These are phyloP conservation scores for Quercus glauca DNA, from an alignment of 306 rosid species.

Conservation along the genomic window DNA sequence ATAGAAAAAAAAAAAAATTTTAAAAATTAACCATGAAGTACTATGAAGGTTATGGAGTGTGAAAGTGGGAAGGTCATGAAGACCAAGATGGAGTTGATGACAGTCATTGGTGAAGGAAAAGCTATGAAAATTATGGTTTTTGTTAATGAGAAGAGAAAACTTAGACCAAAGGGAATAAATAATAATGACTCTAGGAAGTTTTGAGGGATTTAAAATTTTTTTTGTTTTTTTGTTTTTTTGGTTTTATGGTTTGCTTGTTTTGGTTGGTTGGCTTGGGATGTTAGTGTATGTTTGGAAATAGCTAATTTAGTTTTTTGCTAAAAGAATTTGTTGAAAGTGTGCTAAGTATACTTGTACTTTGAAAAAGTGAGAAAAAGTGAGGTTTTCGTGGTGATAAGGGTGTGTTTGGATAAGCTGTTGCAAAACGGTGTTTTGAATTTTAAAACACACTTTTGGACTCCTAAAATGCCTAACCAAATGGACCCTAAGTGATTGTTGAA, in stretches of 20 bases:
- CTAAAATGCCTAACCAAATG: no score
- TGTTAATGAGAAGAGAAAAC: neutral
- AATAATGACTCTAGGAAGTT: neutral
- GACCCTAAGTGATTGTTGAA: neutral
- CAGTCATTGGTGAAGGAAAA: constrained; percentile 20
- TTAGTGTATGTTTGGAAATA: no score
- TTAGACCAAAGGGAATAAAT: neutral
- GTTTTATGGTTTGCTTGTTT: neutral
- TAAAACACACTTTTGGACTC: no score
- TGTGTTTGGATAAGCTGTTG: no score
- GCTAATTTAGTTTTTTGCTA: no score
- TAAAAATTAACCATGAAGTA: constrained; percentile 55
- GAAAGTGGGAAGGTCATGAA: constrained; percentile 29
- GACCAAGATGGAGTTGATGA: constrained; percentile 30
- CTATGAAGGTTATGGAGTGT: constrained; percentile 59
- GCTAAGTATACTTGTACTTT: no score
- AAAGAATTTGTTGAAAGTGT: no score
- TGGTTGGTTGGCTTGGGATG: neutral
- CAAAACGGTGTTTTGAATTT: no score
- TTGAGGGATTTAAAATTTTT: neutral
- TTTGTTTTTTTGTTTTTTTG: no score
- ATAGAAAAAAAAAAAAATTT: neutral
- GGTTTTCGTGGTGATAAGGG: no score
- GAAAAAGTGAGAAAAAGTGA: no score
- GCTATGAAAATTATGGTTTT: constrained; percentile 15